Conservation (phyloP, 495 filamentous ascomycete genomes). For the Usnea hakonensis region DNA sequence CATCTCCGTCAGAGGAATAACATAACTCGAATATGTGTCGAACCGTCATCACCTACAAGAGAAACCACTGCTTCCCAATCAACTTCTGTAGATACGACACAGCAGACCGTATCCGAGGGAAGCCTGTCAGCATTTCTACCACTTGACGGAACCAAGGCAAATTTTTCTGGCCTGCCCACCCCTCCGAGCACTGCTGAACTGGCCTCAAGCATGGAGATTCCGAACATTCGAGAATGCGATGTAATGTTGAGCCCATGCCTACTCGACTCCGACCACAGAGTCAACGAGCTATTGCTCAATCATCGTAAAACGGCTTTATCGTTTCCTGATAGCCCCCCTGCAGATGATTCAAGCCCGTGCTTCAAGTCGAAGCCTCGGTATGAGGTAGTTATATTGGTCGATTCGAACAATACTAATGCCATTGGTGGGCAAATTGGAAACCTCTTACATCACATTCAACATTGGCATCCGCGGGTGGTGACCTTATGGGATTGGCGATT, state of each 20-base stretch:
- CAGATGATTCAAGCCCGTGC: background rate
- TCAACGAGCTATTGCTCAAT: background rate
- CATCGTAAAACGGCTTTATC: background rate
- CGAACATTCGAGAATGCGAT: background rate
- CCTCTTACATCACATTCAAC: background rate
- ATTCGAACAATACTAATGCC: background rate
- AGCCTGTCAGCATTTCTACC: background rate
- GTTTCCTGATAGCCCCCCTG: background rate
- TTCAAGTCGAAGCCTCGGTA: background rate
- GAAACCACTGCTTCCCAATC: constrained; percentile 16
- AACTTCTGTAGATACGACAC: constrained; percentile 7
- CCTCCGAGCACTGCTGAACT: constrained; percentile 12
- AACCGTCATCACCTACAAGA: constrained; percentile 11
- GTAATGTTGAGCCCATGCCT: constrained; percentile 9
- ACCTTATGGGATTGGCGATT: constrained; percentile 18
- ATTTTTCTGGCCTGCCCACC: background rate
- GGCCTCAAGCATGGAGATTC: background rate
- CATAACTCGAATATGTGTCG: constrained; percentile 1
- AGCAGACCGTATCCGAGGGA: background rate
- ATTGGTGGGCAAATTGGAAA: background rate
- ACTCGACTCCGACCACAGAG: background rate
- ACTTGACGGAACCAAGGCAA: background rate
- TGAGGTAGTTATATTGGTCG: constrained; percentile 12
- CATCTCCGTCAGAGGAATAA: background rate
- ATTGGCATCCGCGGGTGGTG: constrained; percentile 8